These are phyloP conservation scores for Fusarium coffeatum DNA, from an alignment of 2,329 filamentous ascomycete species.

Conservation along the genomic window DNA sequence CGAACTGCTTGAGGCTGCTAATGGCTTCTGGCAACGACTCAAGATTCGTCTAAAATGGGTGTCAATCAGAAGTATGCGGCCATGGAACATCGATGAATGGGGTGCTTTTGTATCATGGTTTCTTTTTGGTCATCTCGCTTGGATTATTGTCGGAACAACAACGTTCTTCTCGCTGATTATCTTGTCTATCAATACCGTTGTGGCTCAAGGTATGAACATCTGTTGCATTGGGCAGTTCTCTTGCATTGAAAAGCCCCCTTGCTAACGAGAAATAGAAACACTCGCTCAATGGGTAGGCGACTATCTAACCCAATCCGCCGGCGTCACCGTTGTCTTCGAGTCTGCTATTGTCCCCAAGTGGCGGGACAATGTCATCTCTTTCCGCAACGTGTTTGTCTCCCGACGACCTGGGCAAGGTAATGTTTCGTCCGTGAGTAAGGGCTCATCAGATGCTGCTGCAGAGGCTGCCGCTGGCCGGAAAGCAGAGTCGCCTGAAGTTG, in stretches of 20 bases:
- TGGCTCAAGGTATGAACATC: conserved; percentile 80
- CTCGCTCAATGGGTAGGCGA: conserved; percentile 93
- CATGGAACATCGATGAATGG: conserved; percentile 97
- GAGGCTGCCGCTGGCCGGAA: conserved; percentile 80
- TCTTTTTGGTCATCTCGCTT: conserved; percentile 89
- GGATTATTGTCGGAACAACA: conserved; percentile 96
- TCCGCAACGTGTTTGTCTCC: conserved; percentile 96
- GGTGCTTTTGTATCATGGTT: conserved; percentile 95
- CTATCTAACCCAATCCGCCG: conserved; percentile 93
- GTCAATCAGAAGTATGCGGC: conserved; percentile 90
- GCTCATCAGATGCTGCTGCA: conserved; percentile 87
- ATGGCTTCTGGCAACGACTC: conserved; percentile 89
- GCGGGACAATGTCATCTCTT: conserved; percentile 94
- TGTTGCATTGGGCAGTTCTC: neutral
- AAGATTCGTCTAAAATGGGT: conserved; percentile 98
- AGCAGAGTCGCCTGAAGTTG: conserved; percentile 55
- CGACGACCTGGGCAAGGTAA: conserved; percentile 82
- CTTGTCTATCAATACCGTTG: conserved; percentile 92
- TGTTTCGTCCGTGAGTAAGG: conserved; percentile 86
- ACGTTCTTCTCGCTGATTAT: conserved; percentile 96
- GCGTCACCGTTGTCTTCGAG: conserved; percentile 94
- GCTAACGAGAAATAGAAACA: conserved; percentile 71
- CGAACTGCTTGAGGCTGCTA: conserved; percentile 90
- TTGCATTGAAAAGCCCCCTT: neutral
- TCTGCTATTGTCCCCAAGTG: conserved; percentile 97